Base-by-base conservation (phyloP, 148 eudicot genomes). In the Vaccinium myrtillus region DNA sequence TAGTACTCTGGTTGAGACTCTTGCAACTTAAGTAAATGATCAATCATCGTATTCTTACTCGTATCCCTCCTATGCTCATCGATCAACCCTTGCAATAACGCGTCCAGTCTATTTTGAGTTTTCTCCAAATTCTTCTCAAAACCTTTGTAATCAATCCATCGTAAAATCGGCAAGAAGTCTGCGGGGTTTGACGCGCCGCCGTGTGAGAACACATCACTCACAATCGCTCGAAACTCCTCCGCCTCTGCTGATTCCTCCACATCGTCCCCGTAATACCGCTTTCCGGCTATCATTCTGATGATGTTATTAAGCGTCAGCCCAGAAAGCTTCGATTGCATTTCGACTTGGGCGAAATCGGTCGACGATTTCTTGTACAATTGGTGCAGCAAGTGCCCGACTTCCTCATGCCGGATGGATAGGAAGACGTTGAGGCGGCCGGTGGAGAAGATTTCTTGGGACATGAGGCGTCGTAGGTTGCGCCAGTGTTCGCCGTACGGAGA, bases 381-480 rank as follows among this genome's bases (percentile, higher is more conserved):
- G 50, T 15, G 48, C 5, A 75, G 78, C 9, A 75, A 53, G 46
- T 15, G 78, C 54, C 54, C 4, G 12, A 75, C 53, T 46, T 75
- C 78, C 25, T 75, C 78, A 6, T 32, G 6, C 43, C 77, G 32
- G 19, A 73, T 73, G 48, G 55, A 39, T 3, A 46, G n/a, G 55
- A 21, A 75, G 8, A 16, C 6, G 2, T 25, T 53, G 36, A 77
- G 78, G 18, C 80, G 80, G 36, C 9, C 13, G 58, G 80, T n/a
- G 13, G 79, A 75, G 54, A 75, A 75, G 79, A 48, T 75, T 46
- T 43, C 77, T 1, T 18, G 79, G 49, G 79, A 48, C 54, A 21
- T 75, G 79, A 75, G 79, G 55, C 79, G 53, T 54, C 79, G 79
- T 14, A 75, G 79, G 55, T 48, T 48, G 27, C 79, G 79, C 54